These are phyloP conservation scores for Berberis thunbergii DNA, from an alignment of 164 flowering plant genomes.

Conservation along the genomic window DNA sequence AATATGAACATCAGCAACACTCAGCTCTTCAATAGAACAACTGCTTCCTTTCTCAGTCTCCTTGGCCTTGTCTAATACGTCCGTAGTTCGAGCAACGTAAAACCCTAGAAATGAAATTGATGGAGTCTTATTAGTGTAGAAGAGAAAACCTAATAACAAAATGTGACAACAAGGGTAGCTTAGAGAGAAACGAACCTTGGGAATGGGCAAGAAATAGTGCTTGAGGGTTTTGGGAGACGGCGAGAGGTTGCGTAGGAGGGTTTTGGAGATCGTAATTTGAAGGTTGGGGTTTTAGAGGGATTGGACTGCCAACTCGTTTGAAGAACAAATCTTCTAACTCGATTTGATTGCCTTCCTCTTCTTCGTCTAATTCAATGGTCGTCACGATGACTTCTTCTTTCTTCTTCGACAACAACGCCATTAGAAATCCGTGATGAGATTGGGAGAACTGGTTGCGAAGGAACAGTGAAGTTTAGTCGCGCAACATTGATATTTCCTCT, in stretches of 20 bases:
- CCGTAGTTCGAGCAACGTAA: constrained; percentile 63
- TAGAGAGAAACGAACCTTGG: constrained; percentile 27
- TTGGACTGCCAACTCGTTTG: constrained; percentile 49
- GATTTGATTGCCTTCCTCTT: constrained; percentile 27
- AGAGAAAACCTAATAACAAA: neutral
- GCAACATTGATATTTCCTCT: no score
- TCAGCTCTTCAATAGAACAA: constrained; percentile 38
- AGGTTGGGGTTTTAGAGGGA: constrained; percentile 35
- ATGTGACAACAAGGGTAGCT: neutral
- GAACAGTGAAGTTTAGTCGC: no score
- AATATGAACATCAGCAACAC: constrained; percentile 54
- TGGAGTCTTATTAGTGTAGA: neutral
- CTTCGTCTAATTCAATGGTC: constrained; percentile 23
- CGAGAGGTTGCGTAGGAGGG: constrained; percentile 53
- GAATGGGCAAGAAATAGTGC: constrained; percentile 62
- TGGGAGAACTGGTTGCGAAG: no score
- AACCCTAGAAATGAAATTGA: constrained; percentile 18
- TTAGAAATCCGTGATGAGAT: no score
- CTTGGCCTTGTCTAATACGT: constrained; percentile 52
- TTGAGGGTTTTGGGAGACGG: constrained; percentile 41
- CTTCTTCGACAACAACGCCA: neutral
- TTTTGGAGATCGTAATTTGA: constrained; percentile 26
- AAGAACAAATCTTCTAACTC: constrained; percentile 44
- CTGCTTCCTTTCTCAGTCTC: constrained; percentile 29
- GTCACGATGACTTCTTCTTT: constrained; percentile 1